These are phyloP conservation scores for Solanum chilense DNA, from an alignment of 257 asterid species.

Conservation along the genomic window DNA sequence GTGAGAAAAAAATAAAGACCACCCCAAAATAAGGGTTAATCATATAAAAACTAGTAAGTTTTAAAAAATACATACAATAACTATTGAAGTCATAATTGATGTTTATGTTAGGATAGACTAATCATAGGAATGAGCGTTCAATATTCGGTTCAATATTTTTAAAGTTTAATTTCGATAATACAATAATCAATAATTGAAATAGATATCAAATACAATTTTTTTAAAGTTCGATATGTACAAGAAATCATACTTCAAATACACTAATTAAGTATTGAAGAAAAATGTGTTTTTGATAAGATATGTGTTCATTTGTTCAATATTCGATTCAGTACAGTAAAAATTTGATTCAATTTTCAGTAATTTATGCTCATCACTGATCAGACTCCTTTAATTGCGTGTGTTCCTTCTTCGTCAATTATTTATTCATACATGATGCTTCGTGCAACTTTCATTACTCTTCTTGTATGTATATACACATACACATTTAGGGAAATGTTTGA, in stretches of 20 bases:
- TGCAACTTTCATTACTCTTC: not conserved
- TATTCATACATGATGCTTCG: not conserved
- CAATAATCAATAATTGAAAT: not conserved
- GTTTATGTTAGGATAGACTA: not conserved
- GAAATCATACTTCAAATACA: not conserved
- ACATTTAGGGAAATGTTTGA: too few relatives aligned
- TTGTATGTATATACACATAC: too few relatives aligned
- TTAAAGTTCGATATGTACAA: too few relatives aligned
- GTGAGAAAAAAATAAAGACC: not conserved
- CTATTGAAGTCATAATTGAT: not conserved
- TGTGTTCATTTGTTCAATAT: not conserved
- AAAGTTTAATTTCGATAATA: too few relatives aligned
- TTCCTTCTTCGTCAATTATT: not conserved
- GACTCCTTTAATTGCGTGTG: not conserved
- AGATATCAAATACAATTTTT: too few relatives aligned
- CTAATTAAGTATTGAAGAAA: not conserved
- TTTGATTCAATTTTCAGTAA: not conserved
- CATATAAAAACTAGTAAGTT: not conserved
- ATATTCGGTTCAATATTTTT: too few relatives aligned
- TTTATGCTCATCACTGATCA: not conserved
- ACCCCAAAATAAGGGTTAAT: not conserved
- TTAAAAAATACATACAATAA: not conserved
- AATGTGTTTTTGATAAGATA: not conserved
- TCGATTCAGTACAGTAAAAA: not conserved
- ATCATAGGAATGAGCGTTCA: not conserved